These are phyloP conservation scores for Colletotrichum brevisporum DNA, from an alignment of 2,329 filamentous ascomycete genomes.

Conservation along the genomic window DNA sequence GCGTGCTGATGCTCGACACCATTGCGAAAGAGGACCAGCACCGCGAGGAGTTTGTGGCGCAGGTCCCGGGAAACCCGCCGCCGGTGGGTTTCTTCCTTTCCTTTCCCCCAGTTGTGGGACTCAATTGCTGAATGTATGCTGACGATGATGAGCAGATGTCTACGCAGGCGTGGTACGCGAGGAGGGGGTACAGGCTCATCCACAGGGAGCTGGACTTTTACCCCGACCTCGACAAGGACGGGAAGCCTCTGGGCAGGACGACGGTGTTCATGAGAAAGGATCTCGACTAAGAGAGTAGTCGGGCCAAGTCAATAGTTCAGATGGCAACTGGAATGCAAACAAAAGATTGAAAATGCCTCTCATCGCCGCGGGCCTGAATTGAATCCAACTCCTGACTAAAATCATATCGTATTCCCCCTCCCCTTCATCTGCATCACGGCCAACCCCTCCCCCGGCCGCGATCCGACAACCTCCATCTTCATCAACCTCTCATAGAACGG, in stretches of 20 bases:
- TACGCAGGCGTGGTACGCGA: slow-evolving; percentile 49
- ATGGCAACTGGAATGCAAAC: too few species aligned
- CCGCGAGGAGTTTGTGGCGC: not conserved
- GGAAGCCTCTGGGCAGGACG: slow-evolving; percentile 3
- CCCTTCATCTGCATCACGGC: slow-evolving; percentile 45
- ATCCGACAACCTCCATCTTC: slow-evolving; percentile 48
- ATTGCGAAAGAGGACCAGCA: slow-evolving; percentile 44
- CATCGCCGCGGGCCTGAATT: not conserved
- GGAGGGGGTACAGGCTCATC: slow-evolving; percentile 47
- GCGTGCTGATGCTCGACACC: slow-evolving; percentile 47
- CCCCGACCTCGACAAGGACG: slow-evolving; percentile 19
- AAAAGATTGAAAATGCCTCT: not conserved
- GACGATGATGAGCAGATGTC: slow-evolving; percentile 40
- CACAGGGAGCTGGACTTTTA: slow-evolving; percentile 42
- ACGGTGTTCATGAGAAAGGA: slow-evolving; percentile 34
- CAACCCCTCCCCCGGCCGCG: slow-evolving; percentile 20
- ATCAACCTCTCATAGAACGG: slow-evolving; percentile 51
- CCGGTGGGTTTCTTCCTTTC: slow-evolving; percentile 2
- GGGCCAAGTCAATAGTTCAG: not conserved
- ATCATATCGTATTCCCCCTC: slow-evolving; percentile 23
- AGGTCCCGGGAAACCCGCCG: not conserved
- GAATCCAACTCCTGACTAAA: not conserved
- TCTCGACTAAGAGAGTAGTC: not conserved
- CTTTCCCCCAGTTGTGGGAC: fast-evolving
- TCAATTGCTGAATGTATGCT: not conserved